Evolutionary conservation across 2,329 filamentous ascomycete species (phyloP), one percentile per base, ranked within the genome.

Genomic region (Colletotrichum shisoi): DNA sequence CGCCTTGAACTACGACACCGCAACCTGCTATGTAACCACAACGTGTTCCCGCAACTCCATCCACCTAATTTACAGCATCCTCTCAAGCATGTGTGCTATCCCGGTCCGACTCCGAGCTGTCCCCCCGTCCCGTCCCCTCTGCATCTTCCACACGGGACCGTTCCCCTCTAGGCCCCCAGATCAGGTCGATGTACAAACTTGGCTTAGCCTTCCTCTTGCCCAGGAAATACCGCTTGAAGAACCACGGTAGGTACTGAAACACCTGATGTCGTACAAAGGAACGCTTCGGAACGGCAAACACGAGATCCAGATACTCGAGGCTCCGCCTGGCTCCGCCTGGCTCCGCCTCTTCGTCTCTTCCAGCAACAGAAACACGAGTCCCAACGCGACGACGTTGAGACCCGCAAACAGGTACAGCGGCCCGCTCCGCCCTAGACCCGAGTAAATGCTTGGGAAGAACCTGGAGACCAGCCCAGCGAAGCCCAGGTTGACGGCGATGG

Each of bases 401-500:
- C 77, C 80, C 1, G 79, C 76, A 69, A 84, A 85, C 37, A 85
- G 77, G 1, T 80, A 80, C 3, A 84, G 71, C 0, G 77, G 76
- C 0, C 80, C 80, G 3, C 71, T 72, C 15, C 78, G 75, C 4
- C 71, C 58, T 17, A 78, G 63, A 1, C 59, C 46, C 0, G 70
- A 67, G 44, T 74, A 72, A 42, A 77, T 72, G 44, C 73, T 73
- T 0, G 78, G 80, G 31, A 77, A 83, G 17, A 79, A 76, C 12
- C 84, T 75, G 13, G 81, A 79, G 1, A 84, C 71, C 0, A 84
- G 71, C 1, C 81, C 81, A 0, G 80, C 81, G 62, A 84, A 83
- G 37, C 80, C 74, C 3, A 84, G 75, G 68, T 84, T 84, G 27
- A 80, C 79, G 3, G 79, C 77, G 21, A 84, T 82, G 3, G 82